A percentile compares a stretch with the other conserved stretches of the same genome.
phyloP scores from a whole-genome alignment of 176 grass and related monocot genomes.

The Saccharum spontaneum region DNA sequence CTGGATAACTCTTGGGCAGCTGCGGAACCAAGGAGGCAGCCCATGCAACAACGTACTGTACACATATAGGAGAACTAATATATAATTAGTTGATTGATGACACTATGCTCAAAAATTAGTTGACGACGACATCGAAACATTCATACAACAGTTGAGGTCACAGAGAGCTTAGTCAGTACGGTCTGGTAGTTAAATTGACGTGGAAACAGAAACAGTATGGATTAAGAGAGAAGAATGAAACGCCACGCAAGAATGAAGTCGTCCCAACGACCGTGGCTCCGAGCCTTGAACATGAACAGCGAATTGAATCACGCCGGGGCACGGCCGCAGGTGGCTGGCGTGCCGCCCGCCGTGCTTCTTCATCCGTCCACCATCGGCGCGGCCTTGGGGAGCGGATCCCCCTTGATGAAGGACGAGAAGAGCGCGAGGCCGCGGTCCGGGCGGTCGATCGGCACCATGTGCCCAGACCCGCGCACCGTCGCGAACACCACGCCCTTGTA shows the following conservation, averaged over 20 bases:
- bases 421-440: slow-evolving; percentile 42
- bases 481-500: slow-evolving; percentile 50
- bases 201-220: neutral
- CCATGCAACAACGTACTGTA: no score
- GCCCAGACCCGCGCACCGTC: slow-evolving; percentile 61
- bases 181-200: neutral
- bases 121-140: neutral
- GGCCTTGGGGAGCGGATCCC: slow-evolving; percentile 23
- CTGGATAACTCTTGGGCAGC: no score
- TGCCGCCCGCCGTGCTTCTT: neutral
- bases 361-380: neutral
- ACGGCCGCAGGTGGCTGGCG: no score
- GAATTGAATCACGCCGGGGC: neutral
- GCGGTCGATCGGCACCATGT: slow-evolving; percentile 50
- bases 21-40: no score
- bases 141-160: neutral
- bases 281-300: neutral
- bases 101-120: no score
- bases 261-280: neutral
- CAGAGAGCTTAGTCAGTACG: neutral
- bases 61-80: no score
- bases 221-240: neutral
- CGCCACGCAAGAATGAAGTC: neutral
- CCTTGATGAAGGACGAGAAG: slow-evolving; percentile 45
- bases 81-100: no score